Evolutionary conservation across 2,329 filamentous ascomycete genomes (phyloP), one percentile per base, ranked within the genome.

Genomic region (Aspergillus transmontanensis): DNA sequence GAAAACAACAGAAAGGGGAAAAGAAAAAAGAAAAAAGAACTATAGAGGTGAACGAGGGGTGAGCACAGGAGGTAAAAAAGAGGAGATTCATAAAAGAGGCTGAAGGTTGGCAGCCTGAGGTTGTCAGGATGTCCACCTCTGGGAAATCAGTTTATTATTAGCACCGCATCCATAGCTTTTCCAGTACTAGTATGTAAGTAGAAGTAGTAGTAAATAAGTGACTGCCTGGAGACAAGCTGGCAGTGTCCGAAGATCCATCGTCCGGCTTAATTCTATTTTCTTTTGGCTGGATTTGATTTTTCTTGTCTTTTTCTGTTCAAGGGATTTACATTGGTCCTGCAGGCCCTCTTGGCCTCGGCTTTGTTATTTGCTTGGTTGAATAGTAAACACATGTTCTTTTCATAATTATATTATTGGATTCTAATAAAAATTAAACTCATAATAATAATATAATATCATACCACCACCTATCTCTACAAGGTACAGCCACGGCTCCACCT

Each of bases 91-190:
- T 26, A 21, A 55, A 39, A 26, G 51, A 55, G 51, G 51, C 51
- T 55, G 51, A 55, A 55, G 32, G 23, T 39, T 39, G 30, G 34
- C 51, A 55, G 51, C 51, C 51, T 55, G 51, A 55, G 51, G 51
- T 55, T 55, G 32, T 55, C 28, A 21, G n/a, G 34, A 36, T 55
- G 32, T 26, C 19, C 51, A 28, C n/a, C 26, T 36, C 41, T 26
- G n/a, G 51, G 32, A 39, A 55, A 36, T 39, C 51, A 23, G 32
- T 55, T 55, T 55, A 55, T 55, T 55, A 55, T 55, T 55, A 55
- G 51, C 48, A 50, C 30, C 46, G 46, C 46, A 32, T 51, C 26
- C 48, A 32, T n/a, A 12, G 19, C 16, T n/a, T 21, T 34, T 32
- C 48, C 45, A 6, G 30, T 51, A n/a, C 26, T 51, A 51, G 48